phyloP scores from a whole-genome alignment of 495 filamentous ascomycete genomes.

The Penicillium roqueforti region DNA sequence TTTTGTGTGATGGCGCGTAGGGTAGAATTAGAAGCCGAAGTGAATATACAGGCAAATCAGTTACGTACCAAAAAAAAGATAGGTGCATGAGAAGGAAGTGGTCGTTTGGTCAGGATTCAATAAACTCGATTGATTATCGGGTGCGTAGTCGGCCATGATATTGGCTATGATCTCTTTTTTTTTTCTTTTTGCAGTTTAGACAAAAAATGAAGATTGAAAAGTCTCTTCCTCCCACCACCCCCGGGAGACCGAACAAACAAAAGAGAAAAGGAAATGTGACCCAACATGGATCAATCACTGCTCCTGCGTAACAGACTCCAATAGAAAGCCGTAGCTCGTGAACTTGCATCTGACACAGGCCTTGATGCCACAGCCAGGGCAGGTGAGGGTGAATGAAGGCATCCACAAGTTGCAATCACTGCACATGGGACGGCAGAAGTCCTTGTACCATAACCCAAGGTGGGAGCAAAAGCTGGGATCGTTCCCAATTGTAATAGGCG shows the following conservation, averaged over 20 bases:
- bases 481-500: background rate
- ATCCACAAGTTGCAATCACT: conserved; percentile 28
- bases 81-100: background rate
- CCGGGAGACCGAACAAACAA: background rate
- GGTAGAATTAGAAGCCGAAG: too few species aligned
- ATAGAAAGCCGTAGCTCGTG: background rate
- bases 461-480: conserved; percentile 24
- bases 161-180: background rate
- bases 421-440: conserved; percentile 21
- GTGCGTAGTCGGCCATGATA: background rate
- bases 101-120: background rate
- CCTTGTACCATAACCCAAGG: conserved; percentile 30
- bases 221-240: background rate
- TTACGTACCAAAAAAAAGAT: too few species aligned
- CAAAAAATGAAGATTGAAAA: background rate
- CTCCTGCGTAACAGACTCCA: background rate
- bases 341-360: conserved; percentile 38
- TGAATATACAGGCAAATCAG: background rate
- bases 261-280: background rate
- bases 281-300: background rate
- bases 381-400: conserved; percentile 32
- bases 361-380: conserved; percentile 29
- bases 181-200: background rate
- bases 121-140: background rate
- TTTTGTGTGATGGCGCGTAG: too few species aligned